A percentile compares a stretch with the other conserved stretches of the same genome.
These are phyloP conservation scores for Fusarium succisae DNA, from an alignment of 2,329 filamentous ascomycete genomes.

Conservation along the genomic window DNA sequence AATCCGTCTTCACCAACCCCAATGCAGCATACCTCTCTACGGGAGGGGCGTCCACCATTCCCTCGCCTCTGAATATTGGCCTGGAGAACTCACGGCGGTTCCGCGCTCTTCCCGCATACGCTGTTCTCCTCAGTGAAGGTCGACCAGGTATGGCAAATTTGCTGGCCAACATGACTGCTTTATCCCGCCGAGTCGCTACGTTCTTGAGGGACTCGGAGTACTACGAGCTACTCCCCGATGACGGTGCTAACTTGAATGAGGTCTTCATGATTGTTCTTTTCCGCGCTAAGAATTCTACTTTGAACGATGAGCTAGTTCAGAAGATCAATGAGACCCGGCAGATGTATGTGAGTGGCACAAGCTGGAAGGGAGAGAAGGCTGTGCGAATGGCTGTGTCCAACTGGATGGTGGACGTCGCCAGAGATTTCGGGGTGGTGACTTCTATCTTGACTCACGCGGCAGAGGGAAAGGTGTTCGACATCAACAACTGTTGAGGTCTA, in stretches of 20 bases:
- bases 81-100: constrained; percentile 93
- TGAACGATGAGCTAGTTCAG: constrained; percentile 74
- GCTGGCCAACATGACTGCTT: constrained; percentile 74
- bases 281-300: constrained; percentile 67
- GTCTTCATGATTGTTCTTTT: constrained; percentile 78
- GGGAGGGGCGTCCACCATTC: constrained; percentile 59
- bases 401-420: constrained; percentile 77
- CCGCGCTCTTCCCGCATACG: constrained; percentile 88
- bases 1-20: constrained; percentile 78
- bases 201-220: constrained; percentile 68
- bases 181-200: constrained; percentile 73
- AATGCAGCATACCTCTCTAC: constrained; percentile 82
- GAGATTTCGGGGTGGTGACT: constrained; percentile 72
- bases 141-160: constrained; percentile 73
- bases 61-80: constrained; percentile 86
- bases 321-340: constrained; percentile 77
- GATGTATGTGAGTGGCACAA: constrained; percentile 86
- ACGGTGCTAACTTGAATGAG: constrained; percentile 55
- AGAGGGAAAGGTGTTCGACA: constrained; percentile 43
- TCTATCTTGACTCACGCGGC: constrained; percentile 67
- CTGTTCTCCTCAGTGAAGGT: constrained; percentile 80
- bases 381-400: constrained; percentile 87
- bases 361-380: constrained; percentile 77
- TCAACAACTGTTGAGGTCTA: constrained; percentile 16
- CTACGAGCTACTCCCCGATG: constrained; percentile 73